Percentiles rank a stretch among this genome's conserved stretches.
These are phyloP conservation scores for Thelonectria olida DNA, from an alignment of 2,329 filamentous ascomycete genomes.

Conservation along the genomic window DNA sequence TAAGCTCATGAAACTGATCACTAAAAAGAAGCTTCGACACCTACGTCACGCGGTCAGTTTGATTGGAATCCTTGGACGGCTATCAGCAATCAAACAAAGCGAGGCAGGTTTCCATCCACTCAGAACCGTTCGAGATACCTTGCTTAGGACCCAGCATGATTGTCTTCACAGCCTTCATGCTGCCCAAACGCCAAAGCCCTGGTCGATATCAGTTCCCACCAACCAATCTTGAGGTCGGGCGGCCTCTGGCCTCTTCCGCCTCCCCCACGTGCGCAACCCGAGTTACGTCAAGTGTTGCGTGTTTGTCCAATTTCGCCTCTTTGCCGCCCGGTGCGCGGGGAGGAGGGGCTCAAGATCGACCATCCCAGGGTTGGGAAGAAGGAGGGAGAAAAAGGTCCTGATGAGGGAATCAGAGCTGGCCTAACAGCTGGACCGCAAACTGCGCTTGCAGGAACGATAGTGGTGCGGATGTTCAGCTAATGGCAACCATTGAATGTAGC, in stretches of 20 bases:
- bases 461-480: background rate
- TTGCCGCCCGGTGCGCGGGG: background rate
- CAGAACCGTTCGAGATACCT: background rate
- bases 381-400: background rate
- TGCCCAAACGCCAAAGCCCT: background rate
- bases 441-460: conserved; percentile 25
- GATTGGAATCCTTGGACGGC: too few species aligned
- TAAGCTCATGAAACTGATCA: too few species aligned
- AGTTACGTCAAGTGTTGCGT: conserved; percentile 6
- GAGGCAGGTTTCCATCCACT: background rate
- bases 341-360: background rate
- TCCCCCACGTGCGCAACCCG: conserved; percentile 9
- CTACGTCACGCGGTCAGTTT: background rate
- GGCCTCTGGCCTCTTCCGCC: background rate
- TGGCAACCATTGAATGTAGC: background rate
- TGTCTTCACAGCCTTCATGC: too few species aligned
- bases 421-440: conserved; percentile 17
- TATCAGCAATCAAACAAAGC: background rate
- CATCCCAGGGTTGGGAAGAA: background rate
- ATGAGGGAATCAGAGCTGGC: background rate
- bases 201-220: background rate
- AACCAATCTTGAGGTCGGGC: background rate
- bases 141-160: background rate
- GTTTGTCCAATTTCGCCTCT: conserved; percentile 5
- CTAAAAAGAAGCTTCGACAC: background rate